These are phyloP conservation scores for Beta macrorhiza DNA, from an alignment of 179 eudicot species.

Conservation along the genomic window DNA sequence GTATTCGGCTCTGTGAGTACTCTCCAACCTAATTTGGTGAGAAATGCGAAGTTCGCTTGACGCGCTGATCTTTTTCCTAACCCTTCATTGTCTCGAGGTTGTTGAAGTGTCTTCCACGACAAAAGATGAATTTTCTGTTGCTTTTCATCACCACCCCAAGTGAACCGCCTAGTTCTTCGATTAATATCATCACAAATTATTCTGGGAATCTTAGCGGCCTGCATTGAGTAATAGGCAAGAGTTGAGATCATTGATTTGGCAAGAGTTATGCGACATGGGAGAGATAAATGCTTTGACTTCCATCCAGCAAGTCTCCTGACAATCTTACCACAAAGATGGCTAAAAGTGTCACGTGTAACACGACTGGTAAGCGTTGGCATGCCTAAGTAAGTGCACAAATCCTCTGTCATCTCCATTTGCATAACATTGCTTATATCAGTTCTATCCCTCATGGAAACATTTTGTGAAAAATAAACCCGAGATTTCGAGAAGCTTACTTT, in stretches of 20 bases:
- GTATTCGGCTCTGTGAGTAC: too few relatives aligned
- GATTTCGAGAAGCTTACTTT: too few relatives aligned
- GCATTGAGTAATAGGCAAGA: background rate
- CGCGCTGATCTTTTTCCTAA: background rate
- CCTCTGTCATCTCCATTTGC: background rate
- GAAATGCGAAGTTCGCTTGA: too few relatives aligned
- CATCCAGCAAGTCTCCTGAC: background rate
- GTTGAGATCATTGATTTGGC: background rate
- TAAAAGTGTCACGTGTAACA: background rate
- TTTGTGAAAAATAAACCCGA: too few relatives aligned
- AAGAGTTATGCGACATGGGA: background rate
- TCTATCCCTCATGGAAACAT: too few relatives aligned
- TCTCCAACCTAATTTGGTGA: too few relatives aligned
- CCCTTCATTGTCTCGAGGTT: background rate
- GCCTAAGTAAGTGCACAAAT: background rate
- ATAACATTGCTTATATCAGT: too few relatives aligned
- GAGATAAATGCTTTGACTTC: background rate
- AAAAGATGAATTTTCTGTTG: background rate
- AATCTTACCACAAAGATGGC: background rate
- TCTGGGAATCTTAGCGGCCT: background rate
- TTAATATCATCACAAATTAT: background rate
- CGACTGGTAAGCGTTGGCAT: background rate
- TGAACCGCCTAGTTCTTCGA: background rate
- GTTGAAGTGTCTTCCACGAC: background rate
- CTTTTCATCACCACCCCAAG: background rate